Evolutionary conservation across 2,329 filamentous ascomycete species (phyloP).

Genomic region (Penicillium sumatraense): DNA sequence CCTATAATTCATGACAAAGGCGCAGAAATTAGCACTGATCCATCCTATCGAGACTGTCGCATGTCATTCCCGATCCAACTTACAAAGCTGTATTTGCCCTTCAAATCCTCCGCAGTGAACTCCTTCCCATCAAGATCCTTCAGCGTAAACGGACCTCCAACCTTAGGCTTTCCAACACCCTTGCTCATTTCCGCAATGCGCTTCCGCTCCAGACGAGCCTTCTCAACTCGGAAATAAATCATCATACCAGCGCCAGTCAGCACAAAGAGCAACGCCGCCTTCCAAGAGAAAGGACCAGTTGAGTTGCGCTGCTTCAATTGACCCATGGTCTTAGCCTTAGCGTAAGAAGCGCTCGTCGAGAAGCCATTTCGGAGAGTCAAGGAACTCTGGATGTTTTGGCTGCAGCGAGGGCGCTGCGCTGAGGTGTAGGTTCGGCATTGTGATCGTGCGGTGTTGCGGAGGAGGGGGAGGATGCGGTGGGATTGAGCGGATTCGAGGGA

Average conservation of each 20-base stretch:
- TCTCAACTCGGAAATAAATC: slow-evolving; percentile 92
- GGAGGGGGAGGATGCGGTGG: slow-evolving; percentile 18
- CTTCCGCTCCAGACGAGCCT: slow-evolving; percentile 86
- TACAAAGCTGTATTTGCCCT: slow-evolving; percentile 74
- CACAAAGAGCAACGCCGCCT: slow-evolving; percentile 85
- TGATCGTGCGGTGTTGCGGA: slow-evolving; percentile 23
- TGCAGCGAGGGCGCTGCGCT: slow-evolving; percentile 25
- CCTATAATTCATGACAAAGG: slow-evolving; percentile 52
- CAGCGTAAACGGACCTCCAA: slow-evolving; percentile 84
- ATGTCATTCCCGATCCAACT: slow-evolving; percentile 19
- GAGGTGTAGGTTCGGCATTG: slow-evolving; percentile 29
- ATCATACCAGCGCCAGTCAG: slow-evolving; percentile 75
- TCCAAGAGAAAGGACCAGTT: slow-evolving; percentile 81
- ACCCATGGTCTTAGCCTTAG: slow-evolving; percentile 42
- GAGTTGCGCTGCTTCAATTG: slow-evolving; percentile 45
- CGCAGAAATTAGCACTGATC: slow-evolving; percentile 5
- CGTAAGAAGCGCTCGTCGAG: slow-evolving; percentile 32
- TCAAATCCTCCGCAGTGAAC: slow-evolving; percentile 80
- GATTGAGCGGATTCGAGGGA: slow-evolving; percentile 18
- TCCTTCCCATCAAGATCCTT: slow-evolving; percentile 78
- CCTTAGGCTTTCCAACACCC: slow-evolving; percentile 88
- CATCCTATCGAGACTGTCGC: background rate
- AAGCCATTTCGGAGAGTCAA: slow-evolving; percentile 24
- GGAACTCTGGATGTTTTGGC: slow-evolving; percentile 13
- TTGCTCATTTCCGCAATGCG: slow-evolving; percentile 90